These are phyloP conservation scores for Waltergamsia citrina DNA, from an alignment of 2,329 filamentous ascomycete species.

Conservation along the genomic window DNA sequence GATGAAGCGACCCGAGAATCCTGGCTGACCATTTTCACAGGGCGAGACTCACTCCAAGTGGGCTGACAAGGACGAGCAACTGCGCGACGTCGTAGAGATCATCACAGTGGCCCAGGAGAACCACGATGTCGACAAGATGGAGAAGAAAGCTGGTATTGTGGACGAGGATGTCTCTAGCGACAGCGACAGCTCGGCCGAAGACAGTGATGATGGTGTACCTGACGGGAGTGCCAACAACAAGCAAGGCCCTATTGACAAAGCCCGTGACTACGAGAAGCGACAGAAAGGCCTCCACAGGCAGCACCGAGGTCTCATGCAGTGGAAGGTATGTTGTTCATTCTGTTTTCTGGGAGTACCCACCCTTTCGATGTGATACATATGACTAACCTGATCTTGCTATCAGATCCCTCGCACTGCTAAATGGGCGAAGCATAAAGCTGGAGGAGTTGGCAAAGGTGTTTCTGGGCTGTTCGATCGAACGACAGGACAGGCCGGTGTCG, in stretches of 20 bases:
- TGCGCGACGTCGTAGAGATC: slow-evolving; percentile 33
- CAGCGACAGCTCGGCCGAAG: slow-evolving; percentile 19
- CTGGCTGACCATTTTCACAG: slow-evolving; percentile 12
- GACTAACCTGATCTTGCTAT: not conserved
- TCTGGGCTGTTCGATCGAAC: slow-evolving; percentile 48
- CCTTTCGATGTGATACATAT: not conserved
- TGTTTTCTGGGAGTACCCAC: too few relatives aligned
- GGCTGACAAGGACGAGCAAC: slow-evolving; percentile 21
- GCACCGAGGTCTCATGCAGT: slow-evolving; percentile 67
- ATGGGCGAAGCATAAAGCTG: slow-evolving; percentile 42
- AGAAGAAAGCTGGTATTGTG: slow-evolving; percentile 24
- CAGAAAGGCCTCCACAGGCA: slow-evolving; percentile 52
- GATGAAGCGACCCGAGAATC: too few relatives aligned
- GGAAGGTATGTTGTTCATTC: slow-evolving; percentile 36
- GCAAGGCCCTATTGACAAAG: slow-evolving; percentile 36
- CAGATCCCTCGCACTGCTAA: slow-evolving; percentile 34
- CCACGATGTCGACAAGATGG: slow-evolving; percentile 16
- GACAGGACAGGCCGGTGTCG: slow-evolving; percentile 48
- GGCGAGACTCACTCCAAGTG: slow-evolving; percentile 24
- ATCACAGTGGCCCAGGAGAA: slow-evolving; percentile 30
- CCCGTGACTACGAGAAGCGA: slow-evolving; percentile 52
- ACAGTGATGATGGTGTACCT: slow-evolving; percentile 27
- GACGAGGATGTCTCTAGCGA: slow-evolving; percentile 20
- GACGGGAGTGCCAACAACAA: slow-evolving; percentile 25
- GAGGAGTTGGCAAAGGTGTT: slow-evolving; percentile 49